Conservation (phyloP, 2,329 filamentous ascomycete genomes). For the Pseudocercospora vitis region DNA sequence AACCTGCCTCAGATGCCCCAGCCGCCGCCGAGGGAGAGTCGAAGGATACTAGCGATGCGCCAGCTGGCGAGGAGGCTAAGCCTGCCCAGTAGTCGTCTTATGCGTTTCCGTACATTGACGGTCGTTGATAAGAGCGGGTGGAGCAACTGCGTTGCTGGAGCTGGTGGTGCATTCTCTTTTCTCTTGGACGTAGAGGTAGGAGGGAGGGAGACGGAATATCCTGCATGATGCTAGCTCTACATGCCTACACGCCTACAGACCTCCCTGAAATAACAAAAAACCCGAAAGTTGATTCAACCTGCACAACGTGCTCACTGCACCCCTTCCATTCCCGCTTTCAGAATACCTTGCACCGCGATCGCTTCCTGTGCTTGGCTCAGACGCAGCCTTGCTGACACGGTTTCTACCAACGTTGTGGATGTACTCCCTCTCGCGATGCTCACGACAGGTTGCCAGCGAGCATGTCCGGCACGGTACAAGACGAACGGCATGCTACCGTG, state of each 20-base stretch:
- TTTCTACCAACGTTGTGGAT: conserved; percentile 10
- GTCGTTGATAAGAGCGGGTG: conserved; percentile 27
- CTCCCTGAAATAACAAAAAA: conserved; percentile 22
- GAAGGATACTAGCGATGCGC: conserved; percentile 56
- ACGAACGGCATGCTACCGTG: conserved; percentile 8
- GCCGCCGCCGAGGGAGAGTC: conserved; percentile 52
- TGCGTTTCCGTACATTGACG: conserved; percentile 28
- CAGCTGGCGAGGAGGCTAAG: conserved; percentile 54
- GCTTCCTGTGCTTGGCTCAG: conserved; percentile 4
- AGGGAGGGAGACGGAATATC: conserved; percentile 24
- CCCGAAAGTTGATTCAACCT: conserved; percentile 21
- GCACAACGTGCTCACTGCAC: conserved; percentile 8
- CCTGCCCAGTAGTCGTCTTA: conserved; percentile 42
- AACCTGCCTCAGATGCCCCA: conserved; percentile 62
- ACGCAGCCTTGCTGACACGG: conserved; percentile 3
- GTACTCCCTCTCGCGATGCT: conserved; percentile 10
- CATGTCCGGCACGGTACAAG: conserved; percentile 14
- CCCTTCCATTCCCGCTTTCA: not conserved
- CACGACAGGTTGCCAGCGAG: conserved; percentile 9
- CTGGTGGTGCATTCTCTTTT: conserved; percentile 27
- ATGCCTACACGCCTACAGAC: conserved; percentile 26
- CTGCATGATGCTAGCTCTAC: conserved; percentile 27
- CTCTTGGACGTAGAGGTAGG: conserved; percentile 31
- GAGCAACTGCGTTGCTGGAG: conserved; percentile 27
- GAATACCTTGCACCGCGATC: conserved; percentile 6